Percentiles rank a stretch among this genome's conserved stretches.
phyloP scores from a whole-genome alignment of 306 rosid genomes.

The Cercis canadensis region DNA sequence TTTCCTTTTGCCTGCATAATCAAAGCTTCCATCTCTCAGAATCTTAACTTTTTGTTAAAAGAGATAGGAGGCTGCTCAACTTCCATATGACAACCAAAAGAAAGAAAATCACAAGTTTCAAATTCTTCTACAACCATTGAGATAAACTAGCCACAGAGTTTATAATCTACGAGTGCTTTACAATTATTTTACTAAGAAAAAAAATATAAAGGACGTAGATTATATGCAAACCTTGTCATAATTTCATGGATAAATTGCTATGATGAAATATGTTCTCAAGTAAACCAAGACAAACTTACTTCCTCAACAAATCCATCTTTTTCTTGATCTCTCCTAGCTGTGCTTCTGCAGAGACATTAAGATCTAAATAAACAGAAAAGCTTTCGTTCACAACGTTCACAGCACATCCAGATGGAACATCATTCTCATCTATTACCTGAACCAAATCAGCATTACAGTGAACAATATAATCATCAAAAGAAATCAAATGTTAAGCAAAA shows the following conservation, averaged over 20 bases:
- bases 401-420: slow-evolving; percentile 47
- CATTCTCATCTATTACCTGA: slow-evolving; percentile 47
- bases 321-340: slow-evolving; percentile 49
- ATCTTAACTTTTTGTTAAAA: too few relatives aligned
- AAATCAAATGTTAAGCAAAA: neutral
- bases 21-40: slow-evolving; percentile 6
- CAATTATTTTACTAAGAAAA: neutral
- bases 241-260: neutral
- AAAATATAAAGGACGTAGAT: slow-evolving; percentile 12
- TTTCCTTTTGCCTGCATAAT: slow-evolving; percentile 64
- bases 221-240: neutral
- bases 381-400: slow-evolving; percentile 48
- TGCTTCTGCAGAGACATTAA: slow-evolving; percentile 50
- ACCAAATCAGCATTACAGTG: slow-evolving; percentile 28
- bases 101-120: too few relatives aligned
- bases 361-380: slow-evolving; percentile 56
- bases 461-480: slow-evolving; percentile 2
- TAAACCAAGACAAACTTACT: slow-evolving; percentile 40
- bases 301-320: slow-evolving; percentile 50
- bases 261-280: slow-evolving; percentile 26
- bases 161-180: neutral
- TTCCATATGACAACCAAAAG: neutral
- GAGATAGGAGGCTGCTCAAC: too few relatives aligned
- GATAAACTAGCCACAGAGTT: neutral
- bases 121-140: neutral